These are phyloP conservation scores for Curvularia spicifera DNA, from an alignment of 2,329 filamentous ascomycete species.

Conservation along the genomic window DNA sequence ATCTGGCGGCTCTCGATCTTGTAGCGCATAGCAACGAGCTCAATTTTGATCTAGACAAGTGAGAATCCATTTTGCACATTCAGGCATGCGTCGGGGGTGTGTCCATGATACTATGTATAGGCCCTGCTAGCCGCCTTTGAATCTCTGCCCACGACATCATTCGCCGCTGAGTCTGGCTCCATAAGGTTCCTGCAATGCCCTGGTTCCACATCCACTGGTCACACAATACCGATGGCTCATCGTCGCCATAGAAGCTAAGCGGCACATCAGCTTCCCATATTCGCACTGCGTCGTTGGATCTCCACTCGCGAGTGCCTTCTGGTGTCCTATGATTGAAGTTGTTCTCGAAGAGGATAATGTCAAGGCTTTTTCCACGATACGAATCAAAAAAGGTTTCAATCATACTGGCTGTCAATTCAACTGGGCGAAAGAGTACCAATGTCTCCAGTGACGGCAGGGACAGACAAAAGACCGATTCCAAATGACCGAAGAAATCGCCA, in stretches of 20 bases:
- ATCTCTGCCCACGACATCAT: background rate
- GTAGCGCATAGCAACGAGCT: background rate
- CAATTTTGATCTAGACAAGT: background rate
- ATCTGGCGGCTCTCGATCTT: no score
- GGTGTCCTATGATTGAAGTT: background rate
- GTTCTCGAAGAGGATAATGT: background rate
- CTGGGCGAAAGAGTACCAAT: background rate
- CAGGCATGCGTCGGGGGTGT: background rate
- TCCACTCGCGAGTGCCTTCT: background rate
- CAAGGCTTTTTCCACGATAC: background rate
- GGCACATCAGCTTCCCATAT: background rate
- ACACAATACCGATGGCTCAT: background rate
- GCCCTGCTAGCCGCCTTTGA: background rate
- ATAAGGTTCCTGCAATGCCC: background rate
- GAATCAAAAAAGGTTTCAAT: background rate
- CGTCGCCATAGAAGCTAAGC: background rate
- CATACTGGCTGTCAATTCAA: background rate
- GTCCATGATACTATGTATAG: background rate
- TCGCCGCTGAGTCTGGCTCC: background rate
- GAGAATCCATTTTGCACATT: no score
- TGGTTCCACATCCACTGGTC: background rate
- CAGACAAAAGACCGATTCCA: background rate
- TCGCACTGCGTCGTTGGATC: background rate
- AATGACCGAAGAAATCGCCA: background rate
- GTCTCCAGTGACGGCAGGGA: background rate